Base-by-base conservation (phyloP, 2,329 filamentous ascomycete genomes). In the Scleromitrula shiraiana region DNA sequence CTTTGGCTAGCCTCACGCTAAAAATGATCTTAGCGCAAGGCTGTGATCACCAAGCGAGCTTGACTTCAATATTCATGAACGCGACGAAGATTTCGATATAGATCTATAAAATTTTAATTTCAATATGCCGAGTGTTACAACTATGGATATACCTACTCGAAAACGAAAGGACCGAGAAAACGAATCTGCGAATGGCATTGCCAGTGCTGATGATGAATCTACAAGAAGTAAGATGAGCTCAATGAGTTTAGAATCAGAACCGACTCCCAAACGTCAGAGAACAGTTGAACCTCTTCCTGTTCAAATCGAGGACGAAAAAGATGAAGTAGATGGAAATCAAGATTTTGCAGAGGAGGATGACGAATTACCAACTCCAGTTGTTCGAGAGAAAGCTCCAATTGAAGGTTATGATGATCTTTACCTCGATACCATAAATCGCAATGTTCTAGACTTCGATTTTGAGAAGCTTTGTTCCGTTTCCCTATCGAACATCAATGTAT, bases 391-490 rank as follows among this genome's bases (percentile, higher is more conserved):
- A 41, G 87, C 84, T 37, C 89, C 91, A 14, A 79, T 86, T 27
- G 85, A 85, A 64, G 91, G 91, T 53, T 98, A 96, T 71, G 83
- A 85, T 61, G 91, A 98, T 66, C 81, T 98, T 23, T 98, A 98
- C 66, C 85, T 98, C 58, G 93, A 98, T 71, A 97, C 93, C 10
- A 94, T 98, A 68, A 82, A 95, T 67, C 87, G 93, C 61, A 81
- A 83, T 62, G 83, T 95, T 39, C 82, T 97, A 49, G 93, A 98
- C 68, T 97, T 97, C 65, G 93, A 98, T 68, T 98, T 98, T 65
- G 93, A 98, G 66, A 98, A 98, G 73, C 80, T 96, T 10, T 98
- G 93, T 70, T 97, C 91, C 20, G 77, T 98, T 56, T 95, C 88
- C 27, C 77, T 98, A 7, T 95, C 90, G 41, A 97, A 97, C 65